Conservation (phyloP, 2,329 filamentous ascomycete genomes). For the Pseudogymnoascus sp. region DNA sequence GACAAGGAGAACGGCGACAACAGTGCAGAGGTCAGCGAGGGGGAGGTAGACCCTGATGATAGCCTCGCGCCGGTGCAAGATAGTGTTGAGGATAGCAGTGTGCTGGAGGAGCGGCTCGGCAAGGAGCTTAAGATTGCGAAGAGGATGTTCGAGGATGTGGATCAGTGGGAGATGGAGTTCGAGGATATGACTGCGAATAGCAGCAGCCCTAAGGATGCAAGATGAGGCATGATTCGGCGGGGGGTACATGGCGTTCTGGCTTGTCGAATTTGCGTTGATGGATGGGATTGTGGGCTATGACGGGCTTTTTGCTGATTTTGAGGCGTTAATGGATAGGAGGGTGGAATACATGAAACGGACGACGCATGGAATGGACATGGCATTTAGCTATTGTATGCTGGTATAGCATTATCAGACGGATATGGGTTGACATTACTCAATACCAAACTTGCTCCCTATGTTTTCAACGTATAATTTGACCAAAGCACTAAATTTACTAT, state of each 20-base stretch:
- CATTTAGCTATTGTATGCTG: neutral
- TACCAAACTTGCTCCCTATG: constrained; percentile 1
- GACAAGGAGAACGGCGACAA: constrained; percentile 51
- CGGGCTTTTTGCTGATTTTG: neutral
- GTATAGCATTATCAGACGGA: neutral
- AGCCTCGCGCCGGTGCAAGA: constrained; percentile 40
- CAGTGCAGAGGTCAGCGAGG: constrained; percentile 27
- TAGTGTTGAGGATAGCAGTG: constrained; percentile 29
- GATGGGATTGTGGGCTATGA: neutral
- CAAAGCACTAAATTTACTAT: neutral
- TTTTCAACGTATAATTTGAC: neutral
- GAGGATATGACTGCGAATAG: constrained; percentile 53
- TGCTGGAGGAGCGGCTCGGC: constrained; percentile 33
- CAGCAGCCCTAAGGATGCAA: constrained; percentile 41
- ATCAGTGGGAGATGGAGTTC: constrained; percentile 60
- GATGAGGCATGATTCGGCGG: constrained; percentile 27
- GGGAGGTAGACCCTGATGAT: constrained; percentile 29
- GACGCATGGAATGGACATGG: neutral
- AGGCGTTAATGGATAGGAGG: neutral
- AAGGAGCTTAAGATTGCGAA: constrained; percentile 45
- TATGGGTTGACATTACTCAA: neutral
- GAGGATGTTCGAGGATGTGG: constrained; percentile 61
- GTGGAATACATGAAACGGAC: neutral
- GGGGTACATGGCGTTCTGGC: neutral
- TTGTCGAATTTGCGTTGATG: neutral